Evolutionary conservation across 805 yeast genomes (phyloP).

Genomic region (Cyberlindnera americana): DNA sequence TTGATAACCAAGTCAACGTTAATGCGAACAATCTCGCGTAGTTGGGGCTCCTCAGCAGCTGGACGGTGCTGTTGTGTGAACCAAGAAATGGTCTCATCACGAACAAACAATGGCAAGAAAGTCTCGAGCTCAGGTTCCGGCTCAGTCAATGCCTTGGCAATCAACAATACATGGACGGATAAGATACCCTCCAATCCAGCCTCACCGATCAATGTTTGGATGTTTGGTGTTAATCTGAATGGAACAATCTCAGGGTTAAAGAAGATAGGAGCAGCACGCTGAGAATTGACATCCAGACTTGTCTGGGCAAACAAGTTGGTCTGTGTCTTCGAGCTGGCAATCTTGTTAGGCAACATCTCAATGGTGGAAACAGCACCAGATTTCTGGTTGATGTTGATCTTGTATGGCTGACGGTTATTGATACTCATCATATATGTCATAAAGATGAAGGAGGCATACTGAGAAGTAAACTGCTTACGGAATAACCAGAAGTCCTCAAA

Average conservation of each 20-base stretch:
- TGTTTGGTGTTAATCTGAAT: conserved; percentile 92
- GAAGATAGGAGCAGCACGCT: conserved; percentile 64
- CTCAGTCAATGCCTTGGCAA: conserved; percentile 84
- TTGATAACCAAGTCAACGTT: conserved; percentile 84
- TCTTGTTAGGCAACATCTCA: conserved; percentile 91
- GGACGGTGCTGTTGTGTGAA: conserved; percentile 84
- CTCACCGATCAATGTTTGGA: conserved; percentile 91
- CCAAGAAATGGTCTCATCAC: conserved; percentile 96
- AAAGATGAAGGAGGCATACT: conserved; percentile 89
- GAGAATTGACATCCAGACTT: conserved; percentile 31
- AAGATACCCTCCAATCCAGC: conserved; percentile 90
- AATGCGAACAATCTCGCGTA: conserved; percentile 80
- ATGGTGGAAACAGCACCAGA: conserved; percentile 92
- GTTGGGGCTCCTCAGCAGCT: conserved; percentile 75
- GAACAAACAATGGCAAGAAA: conserved; percentile 86
- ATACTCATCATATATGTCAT: conserved; percentile 94
- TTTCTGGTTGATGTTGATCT: conserved; percentile 74
- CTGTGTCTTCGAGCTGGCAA: conserved; percentile 45
- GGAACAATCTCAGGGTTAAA: conserved; percentile 92
- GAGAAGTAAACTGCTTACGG: conserved; percentile 91
- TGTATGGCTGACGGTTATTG: conserved; percentile 89
- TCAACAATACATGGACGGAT: conserved; percentile 76
- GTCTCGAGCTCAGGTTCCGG: conserved; percentile 92
- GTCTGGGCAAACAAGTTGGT: conserved; percentile 34
- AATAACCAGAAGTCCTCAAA: conserved; percentile 97